Evolutionary conservation across 164 flowering plant genomes (phyloP).

Genomic region (Sedum album): DNA sequence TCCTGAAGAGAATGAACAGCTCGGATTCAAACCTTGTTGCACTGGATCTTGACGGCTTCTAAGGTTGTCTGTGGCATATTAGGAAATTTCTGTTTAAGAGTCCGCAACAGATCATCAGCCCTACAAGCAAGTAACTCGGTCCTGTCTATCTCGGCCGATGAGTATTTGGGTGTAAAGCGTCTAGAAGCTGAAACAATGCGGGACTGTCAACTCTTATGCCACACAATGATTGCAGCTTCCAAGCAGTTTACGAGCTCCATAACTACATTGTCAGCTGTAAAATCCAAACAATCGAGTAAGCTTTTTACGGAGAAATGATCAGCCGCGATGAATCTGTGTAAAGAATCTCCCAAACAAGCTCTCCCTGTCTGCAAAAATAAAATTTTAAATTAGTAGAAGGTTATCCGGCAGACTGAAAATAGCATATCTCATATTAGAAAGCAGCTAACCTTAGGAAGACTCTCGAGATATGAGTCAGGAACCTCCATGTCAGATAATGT

Average conservation of each 20-base stretch:
- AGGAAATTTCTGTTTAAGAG: slow-evolving; percentile 86
- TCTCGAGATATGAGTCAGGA: slow-evolving; percentile 73
- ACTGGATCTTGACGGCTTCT: slow-evolving; percentile 86
- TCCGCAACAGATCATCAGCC: slow-evolving; percentile 72
- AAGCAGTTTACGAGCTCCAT: slow-evolving; percentile 83
- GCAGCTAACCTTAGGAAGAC: slow-evolving; percentile 74
- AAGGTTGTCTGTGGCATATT: slow-evolving; percentile 72
- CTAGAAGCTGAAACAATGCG: slow-evolving; percentile 19
- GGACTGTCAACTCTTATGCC: slow-evolving; percentile 54
- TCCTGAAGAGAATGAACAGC: neutral
- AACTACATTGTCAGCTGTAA: slow-evolving; percentile 73
- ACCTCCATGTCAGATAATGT: slow-evolving; percentile 88
- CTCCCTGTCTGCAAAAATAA: slow-evolving; percentile 58
- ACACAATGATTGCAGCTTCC: slow-evolving; percentile 75
- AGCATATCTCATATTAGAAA: neutral
- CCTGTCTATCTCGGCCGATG: slow-evolving; percentile 78
- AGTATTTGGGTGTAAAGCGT: slow-evolving; percentile 38
- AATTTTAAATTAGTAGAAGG: no score
- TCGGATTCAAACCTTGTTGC: slow-evolving; percentile 57
- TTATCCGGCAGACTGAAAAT: neutral
- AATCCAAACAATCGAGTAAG: slow-evolving; percentile 83
- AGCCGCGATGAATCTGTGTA: slow-evolving; percentile 83
- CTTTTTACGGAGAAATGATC: slow-evolving; percentile 87
- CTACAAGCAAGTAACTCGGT: slow-evolving; percentile 72
- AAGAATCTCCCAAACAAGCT: slow-evolving; percentile 80